Evolutionary conservation across 352 stramenopile genomes (phyloP), one percentile per base, ranked within the genome.

Genomic region (Phytophthora fragariaefolia): DNA sequence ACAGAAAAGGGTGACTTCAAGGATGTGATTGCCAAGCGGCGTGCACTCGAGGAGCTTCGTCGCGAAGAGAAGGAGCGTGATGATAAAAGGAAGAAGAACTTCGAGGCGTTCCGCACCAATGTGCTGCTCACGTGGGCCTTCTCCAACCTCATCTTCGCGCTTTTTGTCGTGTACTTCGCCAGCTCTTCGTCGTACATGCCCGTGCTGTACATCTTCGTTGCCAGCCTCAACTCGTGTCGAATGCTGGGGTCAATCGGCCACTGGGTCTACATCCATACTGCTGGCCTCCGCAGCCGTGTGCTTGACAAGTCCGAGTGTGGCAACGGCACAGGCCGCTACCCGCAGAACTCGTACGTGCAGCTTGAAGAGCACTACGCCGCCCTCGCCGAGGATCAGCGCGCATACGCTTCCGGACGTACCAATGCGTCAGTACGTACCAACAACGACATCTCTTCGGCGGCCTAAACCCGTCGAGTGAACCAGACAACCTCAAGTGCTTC

Each of bases 71-170:
- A 73, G 23, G 53, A 70, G 45, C 82, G 82, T 17, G 48, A 62
- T 4, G 85, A 95, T 49, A 80, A 87, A 53, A 79, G 88, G 67
- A 92, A 92, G 73, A 85, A 83, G 18, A 75, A 82, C 34, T 96
- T 95, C 24, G 87, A 94, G 47, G 80, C 86, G 3, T 96, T 96
- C 75, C 86, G 88, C 13, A 93, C 86, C 47, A 95, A 92, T 50
- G 70, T 96, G 13, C 60, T 96, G 61, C 71, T 95, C 20, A 66
- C 86, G 15, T 96, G 88, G 88, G 78, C 84, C 7, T 92, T 94
- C 42, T 78, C 83, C 23, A 96, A 96, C 76, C 64, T 96, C 48
- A 93, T 91, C 40, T 82, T 91, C 24, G 84, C 87, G 2, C 74
- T 94, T 24, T 80, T 89, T 40, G 79, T 94, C 46, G 82, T 91